Evolutionary conservation across 148 eudicot species (phyloP).

Genomic region (Diospyros kaki): DNA sequence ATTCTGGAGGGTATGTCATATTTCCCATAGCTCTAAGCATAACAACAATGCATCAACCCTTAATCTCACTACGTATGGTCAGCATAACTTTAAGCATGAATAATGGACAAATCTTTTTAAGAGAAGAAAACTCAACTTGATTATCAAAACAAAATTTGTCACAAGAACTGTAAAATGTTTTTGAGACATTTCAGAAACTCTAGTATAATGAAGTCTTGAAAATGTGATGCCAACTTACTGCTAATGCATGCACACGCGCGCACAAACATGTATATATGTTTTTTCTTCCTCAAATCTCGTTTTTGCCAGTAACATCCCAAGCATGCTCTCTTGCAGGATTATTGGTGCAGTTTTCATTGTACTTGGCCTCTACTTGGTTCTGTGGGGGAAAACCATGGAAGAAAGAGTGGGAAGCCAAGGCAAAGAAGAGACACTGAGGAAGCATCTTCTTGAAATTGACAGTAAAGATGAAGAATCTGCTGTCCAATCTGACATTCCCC

Average conservation of each 20-base stretch:
- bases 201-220: too few species aligned
- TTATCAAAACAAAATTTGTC: too few species aligned
- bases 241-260: conserved; percentile 11
- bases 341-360: conserved; percentile 78
- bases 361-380: conserved; percentile 68
- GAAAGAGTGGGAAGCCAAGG: conserved; percentile 25
- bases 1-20: conserved; percentile 63
- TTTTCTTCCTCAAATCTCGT: background rate
- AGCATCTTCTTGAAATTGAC: too few species aligned
- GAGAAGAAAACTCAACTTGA: too few species aligned
- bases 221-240: background rate
- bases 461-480: too few species aligned
- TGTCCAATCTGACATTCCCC: too few species aligned
- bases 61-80: conserved; percentile 9
- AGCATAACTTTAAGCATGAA: too few species aligned
- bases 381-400: conserved; percentile 73
- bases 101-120: too few species aligned
- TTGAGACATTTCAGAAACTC: too few species aligned
- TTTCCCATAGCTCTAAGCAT: too few species aligned
- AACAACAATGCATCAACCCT: background rate
- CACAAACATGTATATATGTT: background rate
- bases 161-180: too few species aligned
- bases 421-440: too few species aligned
- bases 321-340: conserved; percentile 41
- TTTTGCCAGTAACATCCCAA: background rate